Evolutionary conservation across 2,329 filamentous ascomycete genomes (phyloP), one percentile per base, ranked within the genome.

Genomic region (Colletotrichum salicis): DNA sequence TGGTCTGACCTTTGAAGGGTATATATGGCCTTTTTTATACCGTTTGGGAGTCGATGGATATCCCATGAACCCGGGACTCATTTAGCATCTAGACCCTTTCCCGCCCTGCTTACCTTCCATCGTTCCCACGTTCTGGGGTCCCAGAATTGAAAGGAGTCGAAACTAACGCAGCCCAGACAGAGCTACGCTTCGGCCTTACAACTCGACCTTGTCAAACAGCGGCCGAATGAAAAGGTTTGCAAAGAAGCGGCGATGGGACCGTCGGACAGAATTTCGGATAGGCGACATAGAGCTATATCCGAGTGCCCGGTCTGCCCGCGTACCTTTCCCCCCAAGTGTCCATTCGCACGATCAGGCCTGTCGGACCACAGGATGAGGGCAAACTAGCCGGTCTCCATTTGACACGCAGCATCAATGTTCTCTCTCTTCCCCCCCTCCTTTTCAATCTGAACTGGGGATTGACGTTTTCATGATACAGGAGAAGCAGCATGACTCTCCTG

Each of bases 401-500:
- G 48, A 33, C 55, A 29, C 55, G 6, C 41, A 48, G 37, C 29
- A 29, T 29, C 27, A 29, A 29, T 29, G 12, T 13, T 13, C 2
- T 27, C 24, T 10, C 4, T 48, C 41, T 41, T 29, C 27, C 41
- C 19, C 41, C 41, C 41, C 41, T 48, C 31, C 3, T 1, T 11
- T 5, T 27, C 56, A 4, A 63, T 41, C 8, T 57, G 24, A 67
- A 58, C 63, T 27, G 24, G 68, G 68, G 57, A 59, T 24, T 15
- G 64, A 52, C 58, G 54, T 68, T 41, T 31, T 29, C 24, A 13
- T 68, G 69, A 68, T 29, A 63, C 69, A 63, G 52, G 41, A 54
- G 41, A 48, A 52, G 27, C 64, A 37, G 12, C 69, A 71, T 68
- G 65, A 71, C 69, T 71, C 69, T 69, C 27, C 54, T 60, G 66